These are phyloP conservation scores for Neofusicoccum sp. DNA, from an alignment of 2,329 filamentous ascomycete genomes.

Conservation along the genomic window DNA sequence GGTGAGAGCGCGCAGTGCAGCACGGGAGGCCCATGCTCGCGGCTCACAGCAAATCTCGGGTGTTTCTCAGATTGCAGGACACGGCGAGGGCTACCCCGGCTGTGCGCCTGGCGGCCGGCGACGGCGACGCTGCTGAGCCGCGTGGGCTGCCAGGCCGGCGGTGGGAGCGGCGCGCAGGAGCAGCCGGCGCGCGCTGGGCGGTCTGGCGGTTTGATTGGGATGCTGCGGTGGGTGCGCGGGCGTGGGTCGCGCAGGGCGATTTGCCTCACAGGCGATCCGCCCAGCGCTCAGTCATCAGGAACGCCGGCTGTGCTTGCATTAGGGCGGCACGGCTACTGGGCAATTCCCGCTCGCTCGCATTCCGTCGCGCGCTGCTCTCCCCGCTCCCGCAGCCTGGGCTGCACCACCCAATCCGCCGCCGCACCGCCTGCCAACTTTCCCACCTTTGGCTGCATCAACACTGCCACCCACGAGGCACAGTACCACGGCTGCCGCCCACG, in stretches of 20 bases:
- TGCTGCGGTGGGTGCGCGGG: conserved; percentile 12
- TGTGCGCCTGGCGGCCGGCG: conserved; percentile 1
- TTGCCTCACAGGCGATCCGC: conserved; percentile 13
- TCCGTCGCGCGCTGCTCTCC: conserved; percentile 1
- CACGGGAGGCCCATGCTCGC: background rate
- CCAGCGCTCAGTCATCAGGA: conserved; percentile 10
- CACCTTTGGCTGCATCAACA: conserved; percentile 3
- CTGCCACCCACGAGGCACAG: conserved; percentile 9
- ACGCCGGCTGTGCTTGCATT: conserved; percentile 13
- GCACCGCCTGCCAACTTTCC: conserved; percentile 18
- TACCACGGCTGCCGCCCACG: background rate
- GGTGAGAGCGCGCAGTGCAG: conserved; percentile 6
- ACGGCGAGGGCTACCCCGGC: conserved; percentile 15
- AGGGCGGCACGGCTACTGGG: conserved; percentile 11
- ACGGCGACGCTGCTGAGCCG: background rate
- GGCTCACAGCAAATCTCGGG: conserved; percentile 15
- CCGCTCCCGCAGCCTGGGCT: conserved; percentile 17
- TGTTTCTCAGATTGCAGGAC: conserved; percentile 16
- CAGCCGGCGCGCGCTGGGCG: background rate
- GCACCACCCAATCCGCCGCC: background rate
- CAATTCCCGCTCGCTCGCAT: conserved; percentile 11
- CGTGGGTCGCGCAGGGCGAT: conserved; percentile 15
- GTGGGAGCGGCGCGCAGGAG: background rate
- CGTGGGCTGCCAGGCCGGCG: background rate
- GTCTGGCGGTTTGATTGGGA: conserved; percentile 10